Evolutionary conservation across 768 basidiomycete genomes (phyloP), one percentile per base, ranked within the genome.

Genomic region (Mycena leptocephala): DNA sequence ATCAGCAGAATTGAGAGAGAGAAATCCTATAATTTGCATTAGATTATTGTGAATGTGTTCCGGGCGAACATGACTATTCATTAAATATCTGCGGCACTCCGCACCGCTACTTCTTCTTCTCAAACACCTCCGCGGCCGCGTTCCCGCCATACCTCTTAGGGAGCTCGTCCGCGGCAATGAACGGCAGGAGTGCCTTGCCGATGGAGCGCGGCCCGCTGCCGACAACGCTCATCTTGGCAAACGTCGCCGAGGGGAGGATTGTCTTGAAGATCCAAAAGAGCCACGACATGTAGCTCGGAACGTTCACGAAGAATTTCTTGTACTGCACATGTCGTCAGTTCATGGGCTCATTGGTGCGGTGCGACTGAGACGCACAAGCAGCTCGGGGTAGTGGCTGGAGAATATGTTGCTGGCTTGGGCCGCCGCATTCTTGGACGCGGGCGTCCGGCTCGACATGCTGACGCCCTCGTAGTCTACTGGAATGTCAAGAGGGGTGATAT

Each of bases 261-360:
- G 95, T 89, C 81, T 93, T 96, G 88, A 96, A 96, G 20, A 88
- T 77, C 95, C 95, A 96, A 86, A 95, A 96, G 74, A 96, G 89
- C 95, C 95, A 96, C 48, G 92, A 90, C 78, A 96, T 87, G 72
- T 95, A 80, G 2, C 90, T 90, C 0, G 95, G 95, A 16, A 96
- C 95, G 79, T 95, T 95, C 80, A 96, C 88, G 80, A 96, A 96
- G 86, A 93, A 95, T 82, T 96, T 96, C 81, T 89, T 90, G 79
- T 90, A 89, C 93, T 94, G 76, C 26, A 74, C 6, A 24, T 35
- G 33, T 0, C 16, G 43, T 46, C 43, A 46, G 43, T 46, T 3
- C 14, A 20, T 2, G 18, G 18, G 6, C 22, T 20, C 43, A 46
- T 14, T 46, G 18, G 43, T 6, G 7, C 35, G 6, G 13, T 46